Base-by-base conservation (phyloP, 305 asterid species). In the Rubia balearica region DNA sequence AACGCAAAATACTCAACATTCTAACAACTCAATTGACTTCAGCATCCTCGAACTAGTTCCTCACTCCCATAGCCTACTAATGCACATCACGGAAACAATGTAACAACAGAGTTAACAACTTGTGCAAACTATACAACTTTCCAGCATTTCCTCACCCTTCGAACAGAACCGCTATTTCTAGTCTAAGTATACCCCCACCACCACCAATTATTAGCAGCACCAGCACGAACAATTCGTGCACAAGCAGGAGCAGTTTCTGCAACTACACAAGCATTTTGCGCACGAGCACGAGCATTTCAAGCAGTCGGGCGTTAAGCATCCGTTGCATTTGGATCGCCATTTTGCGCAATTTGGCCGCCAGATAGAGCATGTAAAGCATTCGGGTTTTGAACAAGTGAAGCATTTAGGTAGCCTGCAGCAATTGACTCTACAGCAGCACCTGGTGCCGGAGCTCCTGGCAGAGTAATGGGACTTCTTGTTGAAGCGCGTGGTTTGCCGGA, bases 201-300 rank as follows among this genome's bases (percentile, higher is more conserved):
- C 57, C 77, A 75, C 67, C 48, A 71, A 76, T 67, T 27, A 73
- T 78, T 70, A 80, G 77, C 84, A 83, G 70, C 81, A 80, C 7
- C 84, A 71, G 53, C 82, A 82, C 7, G n/a, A n/a, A n/a, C n/a
- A n/a, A n/a, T 19, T 75, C 3, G 79, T 76, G 61, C 90, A 91
- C 74, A 78, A 75, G 68, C 96, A 91, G 48, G 83, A 81, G 75
- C 96, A 84, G 48, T 80, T 63, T 3, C 80, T 69, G 81, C 88
- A 79, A 79, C 82, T 80, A 65, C 94, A 89, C 53, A 91, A 83
- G 77, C 87, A 82, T 66, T 79, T 84, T 24, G 61, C 83, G 77
- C 89, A 83, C 79, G 75, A 53, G 64, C 91, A 86, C 0, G 83
- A 82, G 73, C 85, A 79, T 13, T 74, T 80, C 4, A 73, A 57